Evolutionary conservation across 2,329 filamentous ascomycete genomes (phyloP).

Genomic region (Iodosphaeria phyllophila): DNA sequence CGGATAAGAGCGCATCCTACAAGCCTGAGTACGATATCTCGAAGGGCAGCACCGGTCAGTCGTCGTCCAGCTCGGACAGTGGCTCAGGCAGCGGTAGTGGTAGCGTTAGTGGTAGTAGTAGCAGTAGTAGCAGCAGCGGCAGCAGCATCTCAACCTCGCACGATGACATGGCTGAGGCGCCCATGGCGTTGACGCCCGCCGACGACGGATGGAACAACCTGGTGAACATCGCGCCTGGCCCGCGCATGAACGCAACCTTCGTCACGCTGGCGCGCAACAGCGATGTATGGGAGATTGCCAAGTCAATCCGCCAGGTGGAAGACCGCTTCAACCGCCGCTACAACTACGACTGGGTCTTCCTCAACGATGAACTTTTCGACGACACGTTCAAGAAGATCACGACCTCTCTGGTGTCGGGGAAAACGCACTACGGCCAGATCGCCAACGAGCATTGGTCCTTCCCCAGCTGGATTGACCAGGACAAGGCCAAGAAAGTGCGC

Average conservation of each 20-base stretch:
- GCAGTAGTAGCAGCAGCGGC: conserved; percentile 5
- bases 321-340: conserved; percentile 95
- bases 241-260: conserved; percentile 91
- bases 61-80: conserved; percentile 12
- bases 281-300: conserved; percentile 91
- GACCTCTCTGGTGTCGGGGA: conserved; percentile 75
- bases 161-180: conserved; percentile 21
- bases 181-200: conserved; percentile 31
- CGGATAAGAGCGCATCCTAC: too few species aligned
- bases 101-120: conserved; percentile 5
- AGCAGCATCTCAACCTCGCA: conserved; percentile 12
- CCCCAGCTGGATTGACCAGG: conserved; percentile 86
- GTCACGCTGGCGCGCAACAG: conserved; percentile 85
- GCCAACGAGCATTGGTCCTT: conserved; percentile 92
- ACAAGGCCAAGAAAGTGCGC: conserved; percentile 75
- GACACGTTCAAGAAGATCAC: conserved; percentile 88
- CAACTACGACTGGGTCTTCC: conserved; percentile 98
- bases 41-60: too few species aligned
- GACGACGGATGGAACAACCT: conserved; percentile 34
- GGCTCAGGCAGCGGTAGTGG: conserved; percentile 7
- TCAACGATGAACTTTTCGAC: conserved; percentile 92
- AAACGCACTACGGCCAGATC: conserved; percentile 78
- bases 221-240: conserved; percentile 35
- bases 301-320: conserved; percentile 90
- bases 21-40: too few species aligned